A percentile compares a stretch with the other conserved stretches of the same genome.
Evolutionary conservation across 139 green algal species (phyloP).

Genomic region (Tetraselmis chui): DNA sequence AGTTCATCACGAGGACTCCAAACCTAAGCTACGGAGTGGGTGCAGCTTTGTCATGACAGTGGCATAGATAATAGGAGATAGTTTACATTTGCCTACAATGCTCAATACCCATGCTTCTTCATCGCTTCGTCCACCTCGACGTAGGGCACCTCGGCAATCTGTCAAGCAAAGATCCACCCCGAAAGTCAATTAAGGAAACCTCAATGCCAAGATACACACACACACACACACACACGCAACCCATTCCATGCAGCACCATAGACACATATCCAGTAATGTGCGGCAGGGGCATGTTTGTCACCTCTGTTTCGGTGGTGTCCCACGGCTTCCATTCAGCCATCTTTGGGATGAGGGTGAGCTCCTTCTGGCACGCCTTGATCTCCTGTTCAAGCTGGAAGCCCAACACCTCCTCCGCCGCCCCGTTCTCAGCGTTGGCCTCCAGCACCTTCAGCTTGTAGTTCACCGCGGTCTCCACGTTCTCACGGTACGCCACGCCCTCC

Average conservation of each 20-base stretch:
- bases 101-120: not conserved
- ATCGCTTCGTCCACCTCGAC: not conserved
- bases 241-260: too few species aligned
- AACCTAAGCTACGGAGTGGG: too few species aligned
- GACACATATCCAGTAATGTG: too few species aligned
- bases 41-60: too few species aligned
- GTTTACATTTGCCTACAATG: too few species aligned
- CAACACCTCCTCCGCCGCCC: conserved; percentile 34
- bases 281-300: too few species aligned
- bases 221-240: too few species aligned
- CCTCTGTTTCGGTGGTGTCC: conserved; percentile 13
- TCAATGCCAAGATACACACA: too few species aligned
- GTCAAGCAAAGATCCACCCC: too few species aligned
- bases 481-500: conserved; percentile 31
- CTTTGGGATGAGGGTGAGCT: conserved; percentile 46
- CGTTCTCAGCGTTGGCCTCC: conserved; percentile 10
- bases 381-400: conserved; percentile 40
- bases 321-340: conserved; percentile 52
- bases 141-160: not conserved
- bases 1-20: too few species aligned
- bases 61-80: too few species aligned
- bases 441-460: conserved; percentile 25
- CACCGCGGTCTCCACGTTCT: conserved; percentile 30
- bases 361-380: conserved; percentile 34
- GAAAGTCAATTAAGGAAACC: too few species aligned